phyloP scores from a whole-genome alignment of 2,329 filamentous ascomycete species.

The Penicillium sp. region DNA sequence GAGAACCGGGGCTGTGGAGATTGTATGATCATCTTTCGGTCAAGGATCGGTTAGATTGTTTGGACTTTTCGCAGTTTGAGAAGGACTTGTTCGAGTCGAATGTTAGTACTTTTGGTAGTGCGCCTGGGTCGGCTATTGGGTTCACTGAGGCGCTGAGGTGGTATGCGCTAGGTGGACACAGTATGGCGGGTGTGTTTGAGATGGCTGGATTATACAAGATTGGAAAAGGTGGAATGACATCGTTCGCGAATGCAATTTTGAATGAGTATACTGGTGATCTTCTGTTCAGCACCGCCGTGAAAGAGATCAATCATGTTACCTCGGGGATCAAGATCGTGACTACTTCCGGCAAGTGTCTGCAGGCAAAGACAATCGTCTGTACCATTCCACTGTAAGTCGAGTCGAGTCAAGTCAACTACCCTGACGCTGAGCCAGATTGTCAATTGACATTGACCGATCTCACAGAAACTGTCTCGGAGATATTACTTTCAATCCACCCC shows the following conservation, averaged over 20 bases:
- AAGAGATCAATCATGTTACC: not conserved
- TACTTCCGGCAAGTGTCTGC: not conserved
- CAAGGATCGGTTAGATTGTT: slow-evolving; percentile 29
- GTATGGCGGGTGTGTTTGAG: slow-evolving; percentile 21
- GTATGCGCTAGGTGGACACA: slow-evolving; percentile 32
- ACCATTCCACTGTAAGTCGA: not conserved
- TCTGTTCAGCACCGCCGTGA: slow-evolving; percentile 4
- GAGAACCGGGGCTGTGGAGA: slow-evolving; percentile 29
- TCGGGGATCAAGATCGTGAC: not conserved
- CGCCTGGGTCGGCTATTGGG: slow-evolving; percentile 19
- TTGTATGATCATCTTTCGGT: slow-evolving; percentile 32
- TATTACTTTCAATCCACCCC: slow-evolving; percentile 29
- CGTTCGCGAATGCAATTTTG: slow-evolving; percentile 15
- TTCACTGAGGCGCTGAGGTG: slow-evolving; percentile 32
- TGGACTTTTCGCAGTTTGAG: slow-evolving; percentile 15
- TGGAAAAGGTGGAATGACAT: slow-evolving; percentile 26
- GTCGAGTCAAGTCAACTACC: not conserved
- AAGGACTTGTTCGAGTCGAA: slow-evolving; percentile 25
- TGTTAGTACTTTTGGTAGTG: slow-evolving; percentile 15
- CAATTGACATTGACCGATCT: not conserved
- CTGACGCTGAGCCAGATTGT: not conserved
- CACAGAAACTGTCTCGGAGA: slow-evolving; percentile 7
- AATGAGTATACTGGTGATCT: slow-evolving; percentile 14
- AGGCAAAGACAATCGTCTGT: not conserved
- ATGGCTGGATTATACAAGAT: slow-evolving; percentile 26